These are phyloP conservation scores for Trifolium subterraneum DNA, from an alignment of 306 rosid species.

Conservation along the genomic window DNA sequence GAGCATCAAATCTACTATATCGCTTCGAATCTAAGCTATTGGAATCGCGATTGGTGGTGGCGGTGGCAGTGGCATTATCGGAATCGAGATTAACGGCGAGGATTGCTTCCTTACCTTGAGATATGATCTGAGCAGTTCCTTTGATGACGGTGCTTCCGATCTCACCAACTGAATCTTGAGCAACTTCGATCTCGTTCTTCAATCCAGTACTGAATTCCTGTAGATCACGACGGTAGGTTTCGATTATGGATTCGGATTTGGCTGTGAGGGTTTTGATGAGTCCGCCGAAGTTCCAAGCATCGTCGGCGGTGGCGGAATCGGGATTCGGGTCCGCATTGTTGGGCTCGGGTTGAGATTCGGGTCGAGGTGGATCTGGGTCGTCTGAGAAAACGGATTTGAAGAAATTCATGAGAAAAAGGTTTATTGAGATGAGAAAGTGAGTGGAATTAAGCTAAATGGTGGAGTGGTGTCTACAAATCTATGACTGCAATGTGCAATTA, in stretches of 20 bases:
- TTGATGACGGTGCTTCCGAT: slow-evolving; percentile 73
- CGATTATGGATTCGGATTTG: slow-evolving; percentile 83
- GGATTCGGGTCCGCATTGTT: slow-evolving; percentile 46
- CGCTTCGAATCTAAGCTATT: slow-evolving; percentile 52
- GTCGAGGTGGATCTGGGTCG: slow-evolving; percentile 49
- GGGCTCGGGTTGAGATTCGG: slow-evolving; percentile 32
- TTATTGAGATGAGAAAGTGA: background rate
- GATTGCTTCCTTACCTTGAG: slow-evolving; percentile 74
- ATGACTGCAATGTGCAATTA: too few relatives aligned
- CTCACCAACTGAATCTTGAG: slow-evolving; percentile 84
- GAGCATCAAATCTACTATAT: slow-evolving; percentile 76
- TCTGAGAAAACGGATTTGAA: slow-evolving; percentile 83
- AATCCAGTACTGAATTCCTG: slow-evolving; percentile 78
- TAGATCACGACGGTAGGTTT: slow-evolving; percentile 90
- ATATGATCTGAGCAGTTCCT: slow-evolving; percentile 83
- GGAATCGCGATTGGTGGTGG: slow-evolving; percentile 12
- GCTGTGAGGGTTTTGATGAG: slow-evolving; percentile 63
- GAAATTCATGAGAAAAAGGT: slow-evolving; percentile 43
- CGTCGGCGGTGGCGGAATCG: slow-evolving; percentile 39
- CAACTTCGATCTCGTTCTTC: slow-evolving; percentile 84
- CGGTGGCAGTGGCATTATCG: slow-evolving; percentile 50
- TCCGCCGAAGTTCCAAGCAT: slow-evolving; percentile 77
- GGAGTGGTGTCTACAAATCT: too few relatives aligned
- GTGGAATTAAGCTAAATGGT: background rate
- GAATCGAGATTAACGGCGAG: slow-evolving; percentile 64